Conservation (phyloP, 805 yeast species). For the Lachancea meyersii region DNA sequence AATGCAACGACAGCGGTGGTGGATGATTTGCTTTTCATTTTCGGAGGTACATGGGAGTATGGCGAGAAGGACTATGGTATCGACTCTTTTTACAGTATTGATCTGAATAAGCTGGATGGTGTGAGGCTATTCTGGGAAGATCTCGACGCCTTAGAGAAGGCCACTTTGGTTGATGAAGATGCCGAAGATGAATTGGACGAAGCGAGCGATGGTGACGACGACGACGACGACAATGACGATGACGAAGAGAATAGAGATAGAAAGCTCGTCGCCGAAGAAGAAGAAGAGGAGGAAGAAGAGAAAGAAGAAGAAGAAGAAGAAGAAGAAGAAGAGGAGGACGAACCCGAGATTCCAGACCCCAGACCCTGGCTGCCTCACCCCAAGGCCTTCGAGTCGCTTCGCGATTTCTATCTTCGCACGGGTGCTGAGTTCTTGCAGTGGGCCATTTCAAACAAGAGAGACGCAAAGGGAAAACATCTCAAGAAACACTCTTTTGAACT, state of each 20-base stretch:
- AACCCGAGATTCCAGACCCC: slow-evolving; percentile 75
- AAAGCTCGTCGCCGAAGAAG: slow-evolving; percentile 44
- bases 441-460: slow-evolving; percentile 83
- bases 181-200: slow-evolving; percentile 69
- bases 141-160: slow-evolving; percentile 46
- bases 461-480: slow-evolving; percentile 82
- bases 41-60: slow-evolving; percentile 84
- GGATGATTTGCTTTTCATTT: slow-evolving; percentile 76
- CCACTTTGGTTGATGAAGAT: slow-evolving; percentile 51
- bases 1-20: slow-evolving; percentile 80
- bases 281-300: slow-evolving; percentile 64
- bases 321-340: slow-evolving; percentile 53
- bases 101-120: slow-evolving; percentile 82
- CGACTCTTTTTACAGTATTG: slow-evolving; percentile 81
- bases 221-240: slow-evolving; percentile 53
- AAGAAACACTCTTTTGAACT: slow-evolving; percentile 85
- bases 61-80: slow-evolving; percentile 81
- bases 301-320: slow-evolving; percentile 67
- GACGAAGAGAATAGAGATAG: slow-evolving; percentile 40
- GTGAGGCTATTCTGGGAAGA: slow-evolving; percentile 89
- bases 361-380: slow-evolving; percentile 98
- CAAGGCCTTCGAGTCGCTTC: slow-evolving; percentile 78
- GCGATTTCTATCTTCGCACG: slow-evolving; percentile 79
- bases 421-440: slow-evolving; percentile 86
- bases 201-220: slow-evolving; percentile 34